These are phyloP conservation scores for Sphaerosporella brunnea DNA, from an alignment of 495 filamentous ascomycete species.

Conservation along the genomic window DNA sequence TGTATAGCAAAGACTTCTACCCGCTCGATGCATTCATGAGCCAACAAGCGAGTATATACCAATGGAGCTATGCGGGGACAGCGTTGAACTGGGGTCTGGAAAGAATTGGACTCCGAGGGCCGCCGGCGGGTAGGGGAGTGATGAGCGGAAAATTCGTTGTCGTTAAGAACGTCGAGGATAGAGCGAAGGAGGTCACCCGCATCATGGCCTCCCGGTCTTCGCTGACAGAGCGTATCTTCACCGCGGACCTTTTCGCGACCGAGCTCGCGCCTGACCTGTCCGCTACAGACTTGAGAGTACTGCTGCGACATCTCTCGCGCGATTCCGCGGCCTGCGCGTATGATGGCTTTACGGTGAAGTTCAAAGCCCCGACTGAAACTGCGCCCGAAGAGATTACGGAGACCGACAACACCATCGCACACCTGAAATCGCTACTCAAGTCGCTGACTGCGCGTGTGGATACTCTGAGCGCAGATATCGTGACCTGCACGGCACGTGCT, in stretches of 20 bases:
- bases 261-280: constrained; percentile 44
- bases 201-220: constrained; percentile 32
- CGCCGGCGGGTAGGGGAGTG: constrained; percentile 7
- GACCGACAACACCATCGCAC: constrained; percentile 65
- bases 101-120: constrained; percentile 46
- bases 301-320: constrained; percentile 54
- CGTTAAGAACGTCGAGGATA: constrained; percentile 36
- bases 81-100: constrained; percentile 60
- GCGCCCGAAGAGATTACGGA: constrained; percentile 39
- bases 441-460: constrained; percentile 37
- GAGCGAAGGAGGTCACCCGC: constrained; percentile 32
- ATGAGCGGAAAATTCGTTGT: constrained; percentile 30
- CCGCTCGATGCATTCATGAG: constrained; percentile 44
- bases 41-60: constrained; percentile 45
- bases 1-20: constrained; percentile 48
- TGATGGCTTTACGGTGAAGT: constrained; percentile 45
- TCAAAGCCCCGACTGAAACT: constrained; percentile 35
- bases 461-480: constrained; percentile 38
- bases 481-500: constrained; percentile 36
- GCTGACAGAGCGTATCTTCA: constrained; percentile 44
- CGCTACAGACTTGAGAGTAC: constrained; percentile 45
- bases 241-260: constrained; percentile 43
- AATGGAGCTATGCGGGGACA: constrained; percentile 40
- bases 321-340: constrained; percentile 34
- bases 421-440: constrained; percentile 44